Evolutionary conservation across 2,329 filamentous ascomycete species (phyloP).

Genomic region (Xylaria digitata): DNA sequence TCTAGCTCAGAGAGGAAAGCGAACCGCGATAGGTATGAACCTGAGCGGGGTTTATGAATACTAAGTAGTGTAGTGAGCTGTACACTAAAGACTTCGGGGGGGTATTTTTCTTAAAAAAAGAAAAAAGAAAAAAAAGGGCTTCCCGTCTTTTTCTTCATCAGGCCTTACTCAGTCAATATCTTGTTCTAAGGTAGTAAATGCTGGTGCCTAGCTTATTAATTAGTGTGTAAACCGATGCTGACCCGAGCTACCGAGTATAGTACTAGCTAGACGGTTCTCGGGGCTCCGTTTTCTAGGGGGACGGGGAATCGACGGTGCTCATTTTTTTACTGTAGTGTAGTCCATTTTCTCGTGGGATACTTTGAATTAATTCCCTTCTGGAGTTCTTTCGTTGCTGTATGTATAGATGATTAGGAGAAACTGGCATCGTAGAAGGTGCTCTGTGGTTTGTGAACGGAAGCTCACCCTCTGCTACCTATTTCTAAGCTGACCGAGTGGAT

Average conservation of each 20-base stretch:
- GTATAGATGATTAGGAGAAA: background rate
- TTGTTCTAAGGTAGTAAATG: background rate
- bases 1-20: slow-evolving; percentile 20
- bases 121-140: slow-evolving; percentile 1
- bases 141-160: slow-evolving; percentile 5
- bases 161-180: background rate
- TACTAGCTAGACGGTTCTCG: background rate
- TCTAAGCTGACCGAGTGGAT: slow-evolving; percentile 13
- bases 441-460: background rate
- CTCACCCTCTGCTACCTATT: background rate
- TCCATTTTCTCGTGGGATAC: slow-evolving; percentile 1
- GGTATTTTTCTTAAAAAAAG: too few species aligned
- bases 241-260: slow-evolving; percentile 3
- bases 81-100: too few species aligned
- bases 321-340: background rate
- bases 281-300: slow-evolving; percentile 2
- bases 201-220: slow-evolving; percentile 11
- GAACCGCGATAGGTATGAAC: slow-evolving; percentile 17
- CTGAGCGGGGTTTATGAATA: background rate
- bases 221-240: background rate
- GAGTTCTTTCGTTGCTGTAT: background rate
- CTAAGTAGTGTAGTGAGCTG: background rate
- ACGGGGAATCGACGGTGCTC: background rate
- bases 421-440: background rate
- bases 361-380: background rate